Evolutionary conservation across 2,329 filamentous ascomycete species (phyloP).

Genomic region (Drechslera avenae): DNA sequence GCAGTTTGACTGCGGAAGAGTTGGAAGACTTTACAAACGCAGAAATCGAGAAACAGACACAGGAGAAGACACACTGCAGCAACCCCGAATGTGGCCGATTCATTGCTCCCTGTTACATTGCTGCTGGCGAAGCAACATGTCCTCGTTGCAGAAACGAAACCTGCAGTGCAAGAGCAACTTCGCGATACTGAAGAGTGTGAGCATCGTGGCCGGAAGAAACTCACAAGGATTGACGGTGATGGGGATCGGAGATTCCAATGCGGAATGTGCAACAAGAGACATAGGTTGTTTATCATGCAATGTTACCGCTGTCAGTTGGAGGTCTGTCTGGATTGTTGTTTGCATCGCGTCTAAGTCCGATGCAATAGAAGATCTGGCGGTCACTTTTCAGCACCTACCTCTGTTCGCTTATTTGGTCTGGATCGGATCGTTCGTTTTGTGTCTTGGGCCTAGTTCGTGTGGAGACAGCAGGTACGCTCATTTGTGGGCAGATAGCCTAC

Average conservation of each 20-base stretch:
- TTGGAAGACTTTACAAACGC: constrained; percentile 14
- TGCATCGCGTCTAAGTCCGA: too few species aligned
- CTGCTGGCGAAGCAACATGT: constrained; percentile 16
- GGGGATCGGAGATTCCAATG: constrained; percentile 22
- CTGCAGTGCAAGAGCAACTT: constrained; percentile 21
- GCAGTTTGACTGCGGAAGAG: constrained; percentile 10
- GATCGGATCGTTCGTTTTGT: too few species aligned
- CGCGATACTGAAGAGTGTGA: constrained; percentile 31
- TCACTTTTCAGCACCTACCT: too few species aligned
- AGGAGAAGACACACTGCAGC: constrained; percentile 21
- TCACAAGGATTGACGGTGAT: constrained; percentile 18
- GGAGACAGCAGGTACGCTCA: too few species aligned
- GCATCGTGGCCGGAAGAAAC: constrained; percentile 18
- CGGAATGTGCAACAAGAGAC: constrained; percentile 31
- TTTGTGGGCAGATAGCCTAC: too few species aligned
- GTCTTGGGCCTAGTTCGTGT: too few species aligned
- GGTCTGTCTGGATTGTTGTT: too few species aligned
- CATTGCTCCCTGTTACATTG: constrained; percentile 15
- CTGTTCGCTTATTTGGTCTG: too few species aligned
- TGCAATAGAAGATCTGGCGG: too few species aligned
- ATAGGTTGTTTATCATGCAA: constrained; percentile 29
- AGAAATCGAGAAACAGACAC: constrained; percentile 11
- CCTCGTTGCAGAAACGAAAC: constrained; percentile 13
- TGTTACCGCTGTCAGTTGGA: constrained; percentile 13
- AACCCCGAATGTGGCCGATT: constrained; percentile 19